Base-by-base conservation (phyloP, 176 grass and related monocot species). In the Musa itinerans region DNA sequence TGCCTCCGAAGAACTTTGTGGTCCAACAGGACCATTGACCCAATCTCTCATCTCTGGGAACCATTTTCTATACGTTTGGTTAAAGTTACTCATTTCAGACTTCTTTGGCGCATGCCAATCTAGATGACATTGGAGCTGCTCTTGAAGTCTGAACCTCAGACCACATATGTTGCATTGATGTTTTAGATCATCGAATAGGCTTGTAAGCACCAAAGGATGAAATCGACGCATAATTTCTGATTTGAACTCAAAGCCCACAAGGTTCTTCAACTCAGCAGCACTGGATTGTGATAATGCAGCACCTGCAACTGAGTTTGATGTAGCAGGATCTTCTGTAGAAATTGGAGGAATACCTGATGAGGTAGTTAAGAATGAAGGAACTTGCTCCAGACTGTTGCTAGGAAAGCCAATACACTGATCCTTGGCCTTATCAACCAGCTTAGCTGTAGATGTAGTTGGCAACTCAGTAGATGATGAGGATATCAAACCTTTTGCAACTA, bases 401-500 rank as follows among this genome's bases (percentile, higher is more conserved):
- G 25, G 17, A 67, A 58, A 57, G 71, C 11, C 26, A 56, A 2
- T 26, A 58, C 76, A 81, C 34, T 25, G 50, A 27, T 69, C 83
- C 58, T 76, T 53, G 70, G 51, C 25, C 50, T 81, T 76, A 49
- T 86, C 78, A 68, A 75, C 22, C 52, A 55, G 79, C 27, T 81
- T 71, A 66, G 70, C 65, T 27, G 70, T 20, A 76, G 25, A 54
- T n/a, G 81, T 22, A 56, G 55, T 57, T n/a, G 85, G 84, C 24
- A 76, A 75, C 82, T 86, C 86, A 74, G 76, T 79, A 66, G 81
- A 83, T 53, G 82, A 80, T 1, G 90, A 89, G 75, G 90, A 93
- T 74, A 99, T 94, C 72, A 99, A 68, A 61, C 95, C 95, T 73
- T 99, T 99, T 65, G 89, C 86, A 82, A 99, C 88, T 79, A 99